These are phyloP conservation scores for Skeletonema costatum DNA, from an alignment of 108 stramenopile genomes.

Conservation along the genomic window DNA sequence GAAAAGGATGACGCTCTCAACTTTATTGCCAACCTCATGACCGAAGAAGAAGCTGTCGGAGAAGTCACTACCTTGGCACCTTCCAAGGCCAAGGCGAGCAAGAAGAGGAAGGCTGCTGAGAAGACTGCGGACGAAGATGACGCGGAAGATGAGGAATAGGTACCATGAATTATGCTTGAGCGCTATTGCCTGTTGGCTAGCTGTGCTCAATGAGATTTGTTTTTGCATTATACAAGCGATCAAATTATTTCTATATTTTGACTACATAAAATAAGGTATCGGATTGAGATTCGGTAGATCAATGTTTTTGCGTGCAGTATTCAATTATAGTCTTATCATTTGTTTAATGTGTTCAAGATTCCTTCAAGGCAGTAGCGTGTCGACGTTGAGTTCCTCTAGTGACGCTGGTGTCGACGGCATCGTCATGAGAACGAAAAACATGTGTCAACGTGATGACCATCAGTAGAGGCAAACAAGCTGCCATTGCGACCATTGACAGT, in stretches of 20 bases:
- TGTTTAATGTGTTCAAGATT: not conserved
- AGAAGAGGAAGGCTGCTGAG: slow-evolving; percentile 37
- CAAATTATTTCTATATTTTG: not conserved
- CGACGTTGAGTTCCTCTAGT: not conserved
- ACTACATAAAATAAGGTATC: slow-evolving; percentile 1
- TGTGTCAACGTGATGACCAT: not conserved
- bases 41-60: slow-evolving; percentile 82
- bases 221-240: not conserved
- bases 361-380: not conserved
- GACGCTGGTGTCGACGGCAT: not conserved
- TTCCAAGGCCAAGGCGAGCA: slow-evolving; percentile 48
- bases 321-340: no score
- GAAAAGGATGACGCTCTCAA: slow-evolving; percentile 84
- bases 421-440: not conserved
- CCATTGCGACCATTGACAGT: not conserved
- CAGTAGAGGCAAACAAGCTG: not conserved
- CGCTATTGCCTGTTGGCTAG: not conserved
- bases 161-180: not conserved
- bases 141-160: not conserved
- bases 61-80: slow-evolving; percentile 64
- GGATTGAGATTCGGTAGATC: not conserved
- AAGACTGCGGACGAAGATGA: slow-evolving; percentile 22
- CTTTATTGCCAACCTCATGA: slow-evolving; percentile 91
- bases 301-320: not conserved
- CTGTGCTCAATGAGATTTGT: not conserved